Evolutionary conservation across 1,284 basidiomycete genomes (phyloP).

Genomic region (Ceratobasidium theobromae): DNA sequence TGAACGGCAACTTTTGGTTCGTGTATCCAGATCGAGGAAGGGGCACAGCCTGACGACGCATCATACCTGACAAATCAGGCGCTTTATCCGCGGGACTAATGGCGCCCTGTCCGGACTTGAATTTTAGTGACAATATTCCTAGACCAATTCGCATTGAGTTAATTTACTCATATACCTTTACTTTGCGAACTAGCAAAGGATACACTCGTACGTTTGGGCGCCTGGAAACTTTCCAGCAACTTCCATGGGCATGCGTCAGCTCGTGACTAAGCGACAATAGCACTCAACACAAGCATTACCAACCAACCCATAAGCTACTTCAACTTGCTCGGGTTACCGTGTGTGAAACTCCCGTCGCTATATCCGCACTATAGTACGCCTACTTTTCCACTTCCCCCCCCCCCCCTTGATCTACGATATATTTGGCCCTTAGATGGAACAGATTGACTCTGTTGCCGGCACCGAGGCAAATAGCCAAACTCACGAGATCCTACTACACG

Average conservation of each 20-base stretch:
- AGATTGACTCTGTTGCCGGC: too few species aligned
- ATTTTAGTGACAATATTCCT: neutral
- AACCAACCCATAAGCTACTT: too few species aligned
- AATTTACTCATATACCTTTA: too few species aligned
- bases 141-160: too few species aligned
- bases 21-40: conserved; percentile 19
- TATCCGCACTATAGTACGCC: neutral
- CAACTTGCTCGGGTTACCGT: too few species aligned
- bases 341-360: too few species aligned
- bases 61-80: neutral
- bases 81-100: neutral
- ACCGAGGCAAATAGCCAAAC: neutral
- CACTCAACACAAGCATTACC: too few species aligned
- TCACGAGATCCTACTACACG: neutral
- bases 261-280: neutral
- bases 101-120: neutral
- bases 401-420: neutral
- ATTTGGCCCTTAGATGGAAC: too few species aligned
- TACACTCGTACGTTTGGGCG: too few species aligned
- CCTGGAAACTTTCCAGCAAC: neutral
- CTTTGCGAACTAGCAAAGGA: too few species aligned
- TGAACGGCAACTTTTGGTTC: neutral
- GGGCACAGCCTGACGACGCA: neutral
- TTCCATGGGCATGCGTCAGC: conserved; percentile 17
- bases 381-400: neutral